Base-by-base conservation (phyloP, 2,329 filamentous ascomycete species). In the Aspergillus aculeatinus region DNA sequence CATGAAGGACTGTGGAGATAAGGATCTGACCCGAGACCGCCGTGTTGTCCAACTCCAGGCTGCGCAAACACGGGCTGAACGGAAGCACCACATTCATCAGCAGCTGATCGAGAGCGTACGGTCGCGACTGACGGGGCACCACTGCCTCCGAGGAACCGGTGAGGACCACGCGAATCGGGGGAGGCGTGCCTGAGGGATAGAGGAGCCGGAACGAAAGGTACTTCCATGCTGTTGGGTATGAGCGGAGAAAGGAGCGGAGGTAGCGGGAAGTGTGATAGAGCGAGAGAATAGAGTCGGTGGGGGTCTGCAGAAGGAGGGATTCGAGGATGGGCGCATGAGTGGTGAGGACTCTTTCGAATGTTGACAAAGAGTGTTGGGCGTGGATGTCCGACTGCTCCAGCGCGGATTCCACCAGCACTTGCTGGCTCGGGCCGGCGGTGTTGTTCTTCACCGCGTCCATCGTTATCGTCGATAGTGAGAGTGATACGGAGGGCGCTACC, bases 151-250 rank as follows among this genome's bases (percentile, higher is more conserved):
- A 61, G 48, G 67, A 67, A 42, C 70, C 73, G 19, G 74, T 71
- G 10, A 75, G 63, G 31, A 72, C 62, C 16, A 76, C 68, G n/a
- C 74, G 72, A 39, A 71, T 65, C 12, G 63, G 65, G 2, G 67
- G 65, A 25, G 72, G 70, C 10, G 72, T 74, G 31, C 75, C 72
- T 16, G 74, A 77, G 3, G 77, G 77, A 55, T 74, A 76, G 31
- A 77, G 71, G 21, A 86, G 74, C 44, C 84, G 81, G 71, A 86
- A 87, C 12, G 84, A 86, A 29, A 86, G 78, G 60, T 83, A 81
- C 69, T 80, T 82, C 83, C 85, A 87, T 75, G 84, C 84, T 52
- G 83, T 81, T 42, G 85, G 85, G 69, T 85, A 86, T n/a, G 71
- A 73, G 60, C 77, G 75, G 54, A 87, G 77, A 67, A 86, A 85